Base-by-base conservation (phyloP, 768 basidiomycete genomes). In the Psilocybe azurescens region DNA sequence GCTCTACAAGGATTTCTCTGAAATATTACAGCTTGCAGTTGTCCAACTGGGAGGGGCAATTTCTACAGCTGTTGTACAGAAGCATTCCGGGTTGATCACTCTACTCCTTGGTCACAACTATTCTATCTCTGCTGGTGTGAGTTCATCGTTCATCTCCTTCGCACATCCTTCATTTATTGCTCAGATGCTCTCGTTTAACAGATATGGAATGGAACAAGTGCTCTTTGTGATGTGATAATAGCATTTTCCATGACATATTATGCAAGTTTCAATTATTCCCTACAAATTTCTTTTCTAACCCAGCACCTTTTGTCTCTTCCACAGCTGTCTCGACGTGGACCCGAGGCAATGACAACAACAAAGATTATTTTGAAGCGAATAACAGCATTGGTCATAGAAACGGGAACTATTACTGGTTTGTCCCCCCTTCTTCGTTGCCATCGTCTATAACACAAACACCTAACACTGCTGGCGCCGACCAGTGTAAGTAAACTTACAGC, bases 201-300 rank as follows among this genome's bases (percentile, higher is more conserved):
- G 67, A 52, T 69, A 18, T 69, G 67, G 67, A 69, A 69, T 56
- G 63, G 65, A 9, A 59, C 58, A 16, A 69, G 65, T 52, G 63
- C 63, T 5, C 13, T 66, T 5, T 69, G 67, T 39, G 65, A 69
- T 47, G 57, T 64, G 2, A 69, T 66, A 11, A 69, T 69, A 29
- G 65, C 67, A 5, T 47, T 57, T n/a, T 64, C 49, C 18, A 69
- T 69, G 67, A 69, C 65, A 8, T 69, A 62, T 44, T 69, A 69
- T 54, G 67, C 64, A 24, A 32, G 67, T 44, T 6, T 60, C 18
- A 9, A 52, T 11, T 29, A 10, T 16, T 39, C 2, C 47, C n/a
- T 5, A 16, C 3, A 1, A 8, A 11, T 13, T 20, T 20, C 18
- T 32, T 54, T 20, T 44, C 10, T 20, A 6, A 16, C 52, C 47